phyloP scores from a whole-genome alignment of 768 basidiomycete genomes.

The Albatrellus ellisii region DNA sequence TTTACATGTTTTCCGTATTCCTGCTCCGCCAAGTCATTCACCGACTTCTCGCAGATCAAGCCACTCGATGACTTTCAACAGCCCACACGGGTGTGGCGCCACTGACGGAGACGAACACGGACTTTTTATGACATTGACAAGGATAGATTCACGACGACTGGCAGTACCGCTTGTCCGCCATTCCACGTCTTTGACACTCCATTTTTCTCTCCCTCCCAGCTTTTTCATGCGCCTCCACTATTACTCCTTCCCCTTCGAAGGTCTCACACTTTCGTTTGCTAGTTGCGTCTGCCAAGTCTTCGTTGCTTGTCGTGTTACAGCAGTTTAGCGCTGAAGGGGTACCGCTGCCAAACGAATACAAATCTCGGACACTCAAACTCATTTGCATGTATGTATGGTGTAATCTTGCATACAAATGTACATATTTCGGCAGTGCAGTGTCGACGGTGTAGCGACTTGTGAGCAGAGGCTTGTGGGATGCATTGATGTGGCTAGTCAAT shows the following conservation, averaged over 20 bases:
- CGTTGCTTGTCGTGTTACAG: too few relatives aligned
- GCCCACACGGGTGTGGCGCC: not conserved
- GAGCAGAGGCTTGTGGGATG: too few relatives aligned
- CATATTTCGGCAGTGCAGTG: constrained; percentile 11
- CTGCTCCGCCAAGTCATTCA: not conserved
- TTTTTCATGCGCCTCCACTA: not conserved
- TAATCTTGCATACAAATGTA: constrained; percentile 13
- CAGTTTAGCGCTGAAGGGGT: too few relatives aligned
- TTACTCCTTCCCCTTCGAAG: too few relatives aligned
- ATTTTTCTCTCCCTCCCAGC: not conserved
- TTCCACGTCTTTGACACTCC: not conserved
- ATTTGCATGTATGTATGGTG: constrained; percentile 13
- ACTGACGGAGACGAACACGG: too few relatives aligned
- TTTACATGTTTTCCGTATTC: not conserved
- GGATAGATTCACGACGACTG: not conserved
- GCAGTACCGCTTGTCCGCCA: not conserved
- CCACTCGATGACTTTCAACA: not conserved
- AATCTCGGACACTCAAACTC: constrained; percentile 7
- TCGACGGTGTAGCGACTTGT: not conserved
- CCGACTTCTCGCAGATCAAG: not conserved
- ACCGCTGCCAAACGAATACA: too few relatives aligned
- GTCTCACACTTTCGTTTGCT: too few relatives aligned
- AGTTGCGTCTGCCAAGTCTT: too few relatives aligned
- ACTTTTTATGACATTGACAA: too few relatives aligned
- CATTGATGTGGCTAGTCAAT: too few relatives aligned